Conservation (phyloP, 768 basidiomycete species). For the Tylopilus intermedius region DNA sequence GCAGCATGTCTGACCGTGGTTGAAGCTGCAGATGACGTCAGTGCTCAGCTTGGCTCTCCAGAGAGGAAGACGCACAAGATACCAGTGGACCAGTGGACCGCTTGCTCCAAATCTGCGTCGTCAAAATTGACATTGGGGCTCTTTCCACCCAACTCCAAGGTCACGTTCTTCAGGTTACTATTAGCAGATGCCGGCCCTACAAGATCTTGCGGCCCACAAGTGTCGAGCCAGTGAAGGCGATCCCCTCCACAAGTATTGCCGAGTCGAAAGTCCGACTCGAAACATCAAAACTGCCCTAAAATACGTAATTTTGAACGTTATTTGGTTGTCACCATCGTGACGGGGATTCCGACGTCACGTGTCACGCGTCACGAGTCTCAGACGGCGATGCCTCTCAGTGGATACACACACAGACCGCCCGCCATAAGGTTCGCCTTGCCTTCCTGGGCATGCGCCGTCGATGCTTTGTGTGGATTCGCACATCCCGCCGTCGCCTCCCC, state of each 20-base stretch:
- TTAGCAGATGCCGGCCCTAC: constrained; percentile 61
- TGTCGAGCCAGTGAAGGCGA: constrained; percentile 86
- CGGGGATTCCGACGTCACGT: too few relatives aligned
- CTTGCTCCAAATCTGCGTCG: constrained; percentile 45
- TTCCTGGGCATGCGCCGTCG: too few relatives aligned
- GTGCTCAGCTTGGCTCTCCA: constrained; percentile 10
- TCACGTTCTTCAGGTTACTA: constrained; percentile 75
- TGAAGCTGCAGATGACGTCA: constrained; percentile 43
- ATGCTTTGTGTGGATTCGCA: too few relatives aligned
- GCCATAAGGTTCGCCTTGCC: too few relatives aligned
- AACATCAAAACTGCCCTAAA: too few relatives aligned
- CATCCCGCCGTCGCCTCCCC: too few relatives aligned
- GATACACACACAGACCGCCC: too few relatives aligned
- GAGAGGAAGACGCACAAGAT: constrained; percentile 54
- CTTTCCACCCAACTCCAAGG: constrained; percentile 56
- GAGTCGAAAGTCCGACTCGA: too few relatives aligned
- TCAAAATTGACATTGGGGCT: constrained; percentile 46
- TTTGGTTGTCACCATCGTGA: too few relatives aligned
- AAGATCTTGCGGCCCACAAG: constrained; percentile 74
- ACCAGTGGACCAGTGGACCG: constrained; percentile 69
- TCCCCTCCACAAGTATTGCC: constrained; percentile 38
- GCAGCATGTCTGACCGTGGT: constrained; percentile 74
- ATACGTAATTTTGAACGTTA: too few relatives aligned
- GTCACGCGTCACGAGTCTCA: too few relatives aligned
- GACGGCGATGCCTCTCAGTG: too few relatives aligned